These are phyloP conservation scores for Colletotrichum cordylinicola DNA, from an alignment of 2,329 filamentous ascomycete species.

Conservation along the genomic window DNA sequence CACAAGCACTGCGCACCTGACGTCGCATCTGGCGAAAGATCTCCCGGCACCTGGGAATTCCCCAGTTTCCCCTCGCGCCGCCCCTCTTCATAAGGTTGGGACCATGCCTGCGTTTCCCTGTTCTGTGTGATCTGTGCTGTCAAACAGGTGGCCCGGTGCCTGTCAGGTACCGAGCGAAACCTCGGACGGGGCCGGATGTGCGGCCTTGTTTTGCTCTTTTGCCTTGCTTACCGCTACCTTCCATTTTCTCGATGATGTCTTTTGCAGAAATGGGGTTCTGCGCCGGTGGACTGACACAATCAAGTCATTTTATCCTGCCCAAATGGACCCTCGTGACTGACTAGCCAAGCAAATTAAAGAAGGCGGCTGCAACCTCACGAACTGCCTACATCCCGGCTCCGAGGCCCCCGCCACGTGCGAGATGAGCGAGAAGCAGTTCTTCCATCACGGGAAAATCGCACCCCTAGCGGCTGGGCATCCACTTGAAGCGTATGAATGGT, in stretches of 20 bases:
- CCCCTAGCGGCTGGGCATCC: background rate
- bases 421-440: background rate
- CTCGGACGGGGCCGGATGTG: background rate
- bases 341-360: background rate
- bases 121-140: background rate
- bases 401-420: background rate
- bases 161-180: background rate
- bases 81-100: constrained; percentile 1
- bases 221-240: background rate
- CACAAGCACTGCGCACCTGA: background rate
- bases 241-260: background rate
- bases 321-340: background rate
- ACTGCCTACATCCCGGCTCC: background rate
- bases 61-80: background rate
- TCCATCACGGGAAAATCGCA: constrained; percentile 6
- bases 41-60: constrained; percentile 1
- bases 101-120: background rate
- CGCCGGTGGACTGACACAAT: background rate
- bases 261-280: background rate
- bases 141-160: background rate
- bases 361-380: background rate
- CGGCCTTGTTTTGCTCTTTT: background rate
- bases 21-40: constrained; percentile 2
- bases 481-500: background rate
- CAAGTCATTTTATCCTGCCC: background rate